A percentile compares a stretch with the other conserved stretches of the same genome.
Conservation (phyloP, 139 green algal species). For the Mychonastes homosphaera region DNA sequence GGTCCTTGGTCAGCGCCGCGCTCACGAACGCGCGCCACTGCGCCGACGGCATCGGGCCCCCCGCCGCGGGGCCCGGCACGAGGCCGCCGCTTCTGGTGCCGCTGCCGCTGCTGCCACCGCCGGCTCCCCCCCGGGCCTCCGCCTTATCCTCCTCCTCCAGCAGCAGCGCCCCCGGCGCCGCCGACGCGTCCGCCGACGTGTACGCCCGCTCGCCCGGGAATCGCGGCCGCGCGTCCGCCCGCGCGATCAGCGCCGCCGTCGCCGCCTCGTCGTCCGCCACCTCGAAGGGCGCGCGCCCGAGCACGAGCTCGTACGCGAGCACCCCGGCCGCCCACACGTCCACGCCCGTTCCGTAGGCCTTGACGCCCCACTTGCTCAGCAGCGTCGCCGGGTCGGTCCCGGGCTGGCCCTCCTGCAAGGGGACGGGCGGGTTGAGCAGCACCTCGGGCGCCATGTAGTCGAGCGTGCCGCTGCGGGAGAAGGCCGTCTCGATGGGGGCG, state of each 20-base stretch:
- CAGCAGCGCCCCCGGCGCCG: too few relatives aligned
- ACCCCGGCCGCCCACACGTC: conserved; percentile 73
- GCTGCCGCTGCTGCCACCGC: neutral
- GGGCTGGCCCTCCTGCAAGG: conserved; percentile 38
- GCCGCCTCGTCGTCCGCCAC: conserved; percentile 54
- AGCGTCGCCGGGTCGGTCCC: conserved; percentile 24
- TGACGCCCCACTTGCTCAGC: conserved; percentile 31
- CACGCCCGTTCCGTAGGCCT: conserved; percentile 51
- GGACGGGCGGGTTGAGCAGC: conserved; percentile 45
- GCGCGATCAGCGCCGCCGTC: conserved; percentile 64
- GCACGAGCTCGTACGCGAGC: conserved; percentile 74
- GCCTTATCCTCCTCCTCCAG: neutral
- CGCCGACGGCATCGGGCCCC: neutral
- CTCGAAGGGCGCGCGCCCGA: conserved; percentile 41
- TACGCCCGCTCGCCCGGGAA: too few relatives aligned
- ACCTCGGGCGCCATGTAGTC: conserved; percentile 71
- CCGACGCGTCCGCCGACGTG: neutral
- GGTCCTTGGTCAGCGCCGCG: conserved; percentile 51
- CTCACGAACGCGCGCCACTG: conserved; percentile 42
- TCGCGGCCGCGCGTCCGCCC: too few relatives aligned
- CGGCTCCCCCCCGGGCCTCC: neutral
- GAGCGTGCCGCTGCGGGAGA: conserved; percentile 61
- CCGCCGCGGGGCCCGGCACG: neutral
- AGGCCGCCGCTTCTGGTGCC: neutral
- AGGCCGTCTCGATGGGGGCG: too few relatives aligned